A percentile compares a stretch with the other conserved stretches of the same genome.
Conservation (phyloP, 2,329 filamentous ascomycete genomes). For the Aspergillus sp. region DNA sequence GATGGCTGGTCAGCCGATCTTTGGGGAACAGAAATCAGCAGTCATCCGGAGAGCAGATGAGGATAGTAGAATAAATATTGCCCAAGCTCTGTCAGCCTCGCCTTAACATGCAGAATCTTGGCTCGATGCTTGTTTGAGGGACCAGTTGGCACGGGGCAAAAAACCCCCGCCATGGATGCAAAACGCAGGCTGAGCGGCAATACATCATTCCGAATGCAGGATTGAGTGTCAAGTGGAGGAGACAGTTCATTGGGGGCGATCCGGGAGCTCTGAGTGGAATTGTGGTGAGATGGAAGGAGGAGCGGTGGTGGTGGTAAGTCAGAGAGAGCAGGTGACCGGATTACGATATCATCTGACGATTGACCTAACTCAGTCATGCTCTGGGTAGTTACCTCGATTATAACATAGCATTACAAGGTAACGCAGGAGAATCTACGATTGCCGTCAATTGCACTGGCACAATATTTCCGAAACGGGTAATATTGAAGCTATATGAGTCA, state of each 20-base stretch:
- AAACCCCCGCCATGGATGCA: neutral
- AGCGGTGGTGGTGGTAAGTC: no score
- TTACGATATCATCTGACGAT: neutral
- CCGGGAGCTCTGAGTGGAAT: neutral
- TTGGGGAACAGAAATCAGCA: neutral
- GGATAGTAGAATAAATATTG: no score
- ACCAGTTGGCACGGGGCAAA: neutral
- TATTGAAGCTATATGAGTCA: neutral
- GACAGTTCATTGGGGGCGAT: neutral
- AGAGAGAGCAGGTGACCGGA: no score
- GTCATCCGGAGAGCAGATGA: neutral
- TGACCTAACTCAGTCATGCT: no score
- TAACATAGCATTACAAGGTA: neutral
- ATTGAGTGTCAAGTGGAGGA: neutral
- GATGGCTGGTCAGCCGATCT: neutral
- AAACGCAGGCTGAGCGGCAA: neutral
- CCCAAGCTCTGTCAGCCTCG: no score
- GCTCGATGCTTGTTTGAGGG: neutral
- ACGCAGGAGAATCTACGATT: neutral
- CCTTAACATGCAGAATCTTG: neutral
- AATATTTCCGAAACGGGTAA: neutral
- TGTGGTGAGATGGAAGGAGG: neutral
- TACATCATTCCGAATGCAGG: neutral
- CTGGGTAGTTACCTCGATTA: neutral
- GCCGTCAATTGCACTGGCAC: neutral